These are phyloP conservation scores for Ormosia semicastrata DNA, from an alignment of 306 rosid species.

Conservation along the genomic window DNA sequence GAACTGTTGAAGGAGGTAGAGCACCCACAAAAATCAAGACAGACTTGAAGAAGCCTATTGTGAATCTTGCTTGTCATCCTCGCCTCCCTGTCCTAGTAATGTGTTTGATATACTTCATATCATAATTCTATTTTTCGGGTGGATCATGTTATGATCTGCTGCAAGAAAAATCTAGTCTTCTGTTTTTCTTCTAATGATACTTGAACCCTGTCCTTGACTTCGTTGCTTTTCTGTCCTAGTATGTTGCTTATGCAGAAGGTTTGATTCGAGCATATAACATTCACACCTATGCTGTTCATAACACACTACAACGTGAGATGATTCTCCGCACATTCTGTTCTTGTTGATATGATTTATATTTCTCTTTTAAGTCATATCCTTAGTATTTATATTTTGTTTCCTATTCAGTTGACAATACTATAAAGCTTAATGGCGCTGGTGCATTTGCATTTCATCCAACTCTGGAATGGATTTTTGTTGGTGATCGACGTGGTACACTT, in stretches of 20 bases:
- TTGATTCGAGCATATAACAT: slow-evolving; percentile 95
- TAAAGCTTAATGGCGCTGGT: slow-evolving; percentile 93
- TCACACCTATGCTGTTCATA: slow-evolving; percentile 90
- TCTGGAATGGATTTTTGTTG: slow-evolving; percentile 97
- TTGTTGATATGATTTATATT: slow-evolving; percentile 24
- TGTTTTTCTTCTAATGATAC: slow-evolving; percentile 14
- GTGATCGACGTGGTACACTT: slow-evolving; percentile 95
- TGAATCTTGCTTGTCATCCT: slow-evolving; percentile 99
- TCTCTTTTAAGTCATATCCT: slow-evolving; percentile 14
- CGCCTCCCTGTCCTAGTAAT: slow-evolving; percentile 89
- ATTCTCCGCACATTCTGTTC: slow-evolving; percentile 25
- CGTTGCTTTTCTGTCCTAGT: slow-evolving; percentile 49
- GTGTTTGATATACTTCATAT: neutral
- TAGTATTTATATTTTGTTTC: slow-evolving; percentile 21
- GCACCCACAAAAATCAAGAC: slow-evolving; percentile 94
- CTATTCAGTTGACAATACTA: slow-evolving; percentile 78
- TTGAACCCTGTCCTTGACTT: slow-evolving; percentile 19
- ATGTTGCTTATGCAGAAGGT: slow-evolving; percentile 95
- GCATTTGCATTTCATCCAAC: slow-evolving; percentile 99
- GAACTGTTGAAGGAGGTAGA: slow-evolving; percentile 97
- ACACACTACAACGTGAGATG: slow-evolving; percentile 89
- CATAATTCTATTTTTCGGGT: slow-evolving; percentile 16
- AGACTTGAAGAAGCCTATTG: slow-evolving; percentile 93
- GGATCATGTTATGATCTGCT: slow-evolving; percentile 11
- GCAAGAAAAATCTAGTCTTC: slow-evolving; percentile 1